Evolutionary conservation across 2,329 filamentous ascomycete genomes (phyloP), one percentile per base, ranked within the genome.

Genomic region (Stromatinia cepivora): DNA sequence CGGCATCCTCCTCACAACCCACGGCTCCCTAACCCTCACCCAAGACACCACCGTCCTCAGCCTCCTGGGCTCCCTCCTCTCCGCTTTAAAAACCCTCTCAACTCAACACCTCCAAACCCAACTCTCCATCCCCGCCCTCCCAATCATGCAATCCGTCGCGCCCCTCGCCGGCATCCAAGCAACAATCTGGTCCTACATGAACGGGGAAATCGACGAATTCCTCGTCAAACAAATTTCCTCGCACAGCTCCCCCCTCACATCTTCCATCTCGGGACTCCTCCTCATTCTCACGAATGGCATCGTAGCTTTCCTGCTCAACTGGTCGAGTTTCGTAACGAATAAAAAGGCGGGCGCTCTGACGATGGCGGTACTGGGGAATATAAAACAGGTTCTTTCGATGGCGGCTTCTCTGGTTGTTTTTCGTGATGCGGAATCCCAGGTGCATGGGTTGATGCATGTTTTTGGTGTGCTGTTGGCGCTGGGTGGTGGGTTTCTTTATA

Each of bases 351-450:
- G 86, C 66, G 85, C 85, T 25, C 77, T 88, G 68, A 87, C 85
- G 50, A 87, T 88, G 83, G 86, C 85, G 9, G 84, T 88, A 7
- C 86, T 85, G 71, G 85, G 84, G 67, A 87, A 87, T 74, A 78
- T 87, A 69, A 87, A 87, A 80, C 85, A 87, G 76, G 84, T 84
- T 71, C 76, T 87, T 56, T 87, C 85, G 0, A 84, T 87, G 17
- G 77, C 85, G 48, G 78, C 87, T 42, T 85, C 84, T 58, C 85
- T 87, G 53, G 78, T 83, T 61, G 82, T 73, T 77, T 81, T 72
- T 81, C 8, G 28, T 34, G 54, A 34, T 22, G 28, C 45, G 3
- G 36, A 39, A 15, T 15, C 39, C 15, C 4, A 17, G 39, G 13
- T 45, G 22, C 34, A n/a, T 39, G 28, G 59, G 4, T 36, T 5